Evolutionary conservation across 1,139 yeast species (phyloP).

Genomic region (Suzukiozyma palmioleophila): DNA sequence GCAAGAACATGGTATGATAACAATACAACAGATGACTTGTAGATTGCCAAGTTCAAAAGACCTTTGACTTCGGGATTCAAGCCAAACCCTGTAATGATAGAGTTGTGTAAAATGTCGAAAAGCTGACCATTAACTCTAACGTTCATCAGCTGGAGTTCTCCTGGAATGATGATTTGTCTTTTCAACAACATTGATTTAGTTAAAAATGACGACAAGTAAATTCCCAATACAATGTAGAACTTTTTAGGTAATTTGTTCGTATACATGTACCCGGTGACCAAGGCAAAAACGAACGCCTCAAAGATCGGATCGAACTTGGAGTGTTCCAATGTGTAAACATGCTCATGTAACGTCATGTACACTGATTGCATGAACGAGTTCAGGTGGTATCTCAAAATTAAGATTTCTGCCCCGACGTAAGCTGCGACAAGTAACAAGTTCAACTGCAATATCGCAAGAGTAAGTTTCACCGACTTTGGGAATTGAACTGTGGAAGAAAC

Average conservation of each 20-base stretch:
- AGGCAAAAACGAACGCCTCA: slow-evolving; percentile 4
- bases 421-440: slow-evolving; percentile 1
- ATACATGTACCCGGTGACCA: slow-evolving; percentile 4
- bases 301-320: slow-evolving; percentile 5
- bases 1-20: neutral
- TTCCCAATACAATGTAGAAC: neutral
- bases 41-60: neutral
- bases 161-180: slow-evolving; percentile 1
- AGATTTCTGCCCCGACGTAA: neutral
- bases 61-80: neutral
- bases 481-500: slow-evolving; percentile 7
- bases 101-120: slow-evolving; percentile 9
- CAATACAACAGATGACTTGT: neutral
- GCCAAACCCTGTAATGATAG: slow-evolving; percentile 5
- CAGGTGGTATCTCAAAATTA: neutral
- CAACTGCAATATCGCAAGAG: slow-evolving; percentile 5
- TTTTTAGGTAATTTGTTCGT: slow-evolving; percentile 3
- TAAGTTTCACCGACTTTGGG: slow-evolving; percentile 2
- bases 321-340: slow-evolving; percentile 1
- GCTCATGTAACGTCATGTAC: neutral
- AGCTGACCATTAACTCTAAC: slow-evolving; percentile 5
- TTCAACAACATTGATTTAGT: neutral
- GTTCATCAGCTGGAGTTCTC: slow-evolving; percentile 3
- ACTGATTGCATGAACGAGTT: neutral
- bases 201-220: slow-evolving; percentile 1